Evolutionary conservation across 108 stramenopile genomes (phyloP).

Genomic region (Skeletonema potamos): DNA sequence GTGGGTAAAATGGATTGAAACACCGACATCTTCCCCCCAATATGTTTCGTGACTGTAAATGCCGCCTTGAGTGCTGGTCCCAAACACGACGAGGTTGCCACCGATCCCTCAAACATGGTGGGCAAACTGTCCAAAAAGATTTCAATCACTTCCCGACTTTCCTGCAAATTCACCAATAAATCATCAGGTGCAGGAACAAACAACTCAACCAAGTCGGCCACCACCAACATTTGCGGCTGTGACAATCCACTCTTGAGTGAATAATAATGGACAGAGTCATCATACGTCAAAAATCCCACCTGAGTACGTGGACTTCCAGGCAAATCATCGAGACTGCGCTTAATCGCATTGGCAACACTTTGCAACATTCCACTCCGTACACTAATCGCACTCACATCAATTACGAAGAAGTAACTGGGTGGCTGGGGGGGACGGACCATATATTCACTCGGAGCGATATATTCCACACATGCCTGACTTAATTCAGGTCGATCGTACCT

Average conservation of each 20-base stretch:
- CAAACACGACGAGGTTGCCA: slow-evolving; percentile 61
- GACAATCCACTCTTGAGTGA: slow-evolving; percentile 80
- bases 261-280: slow-evolving; percentile 95
- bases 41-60: slow-evolving; percentile 92
- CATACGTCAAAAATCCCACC: slow-evolving; percentile 95
- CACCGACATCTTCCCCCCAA: slow-evolving; percentile 97
- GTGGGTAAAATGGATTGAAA: slow-evolving; percentile 91
- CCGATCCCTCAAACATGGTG: slow-evolving; percentile 87
- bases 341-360: slow-evolving; percentile 82
- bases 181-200: slow-evolving; percentile 96
- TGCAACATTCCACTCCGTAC: slow-evolving; percentile 87
- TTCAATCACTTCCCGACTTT: slow-evolving; percentile 86
- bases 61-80: slow-evolving; percentile 96
- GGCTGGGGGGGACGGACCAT: slow-evolving; percentile 99
- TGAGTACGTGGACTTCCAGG: slow-evolving; percentile 88
- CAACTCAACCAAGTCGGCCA: slow-evolving; percentile 91
- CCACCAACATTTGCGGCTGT: slow-evolving; percentile 94
- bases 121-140: slow-evolving; percentile 92
- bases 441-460: slow-evolving; percentile 96
- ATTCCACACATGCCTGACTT: slow-evolving; percentile 83
- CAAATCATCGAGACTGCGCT: slow-evolving; percentile 80
- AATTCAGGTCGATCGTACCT: slow-evolving; percentile 91
- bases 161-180: slow-evolving; percentile 93
- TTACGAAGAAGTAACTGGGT: slow-evolving; percentile 94
- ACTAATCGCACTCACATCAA: slow-evolving; percentile 92